These are phyloP conservation scores for Lathyrus sativus DNA, from an alignment of 306 rosid species.

Conservation along the genomic window DNA sequence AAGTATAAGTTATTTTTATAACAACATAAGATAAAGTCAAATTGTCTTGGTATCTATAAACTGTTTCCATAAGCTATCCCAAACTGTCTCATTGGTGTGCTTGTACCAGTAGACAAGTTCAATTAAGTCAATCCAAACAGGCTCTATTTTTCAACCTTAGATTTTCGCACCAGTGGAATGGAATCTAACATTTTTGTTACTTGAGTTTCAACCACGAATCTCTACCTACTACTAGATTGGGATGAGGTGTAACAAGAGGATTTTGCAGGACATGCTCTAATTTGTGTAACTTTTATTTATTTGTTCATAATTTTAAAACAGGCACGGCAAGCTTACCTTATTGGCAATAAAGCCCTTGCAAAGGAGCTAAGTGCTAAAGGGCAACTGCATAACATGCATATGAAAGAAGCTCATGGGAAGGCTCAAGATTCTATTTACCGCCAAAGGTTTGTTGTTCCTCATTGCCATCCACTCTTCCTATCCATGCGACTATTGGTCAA, in stretches of 20 bases:
- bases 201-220: conserved; percentile 18
- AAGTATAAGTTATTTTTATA: background rate
- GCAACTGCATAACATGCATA: conserved; percentile 86
- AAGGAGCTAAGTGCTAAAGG: conserved; percentile 91
- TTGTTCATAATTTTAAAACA: conserved; percentile 46
- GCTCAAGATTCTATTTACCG: conserved; percentile 96
- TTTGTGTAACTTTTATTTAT: conserved; percentile 27
- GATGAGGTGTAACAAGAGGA: conserved; percentile 15
- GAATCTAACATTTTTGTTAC: conserved; percentile 25
- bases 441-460: conserved; percentile 74
- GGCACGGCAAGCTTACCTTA: conserved; percentile 94
- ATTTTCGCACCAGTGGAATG: conserved; percentile 27
- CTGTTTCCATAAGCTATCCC: background rate
- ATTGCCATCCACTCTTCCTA: conserved; percentile 14
- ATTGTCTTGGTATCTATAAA: background rate
- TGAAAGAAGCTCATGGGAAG: conserved; percentile 95
- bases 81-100: background rate
- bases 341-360: conserved; percentile 92
- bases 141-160: conserved; percentile 13
- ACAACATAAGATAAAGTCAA: background rate
- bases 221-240: background rate
- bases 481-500: background rate
- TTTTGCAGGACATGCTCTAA: conserved; percentile 24
- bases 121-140: background rate
- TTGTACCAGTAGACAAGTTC: background rate